Evolutionary conservation across 73 alveolate species (phyloP).

Genomic region (Durusdinium trenchii): DNA sequence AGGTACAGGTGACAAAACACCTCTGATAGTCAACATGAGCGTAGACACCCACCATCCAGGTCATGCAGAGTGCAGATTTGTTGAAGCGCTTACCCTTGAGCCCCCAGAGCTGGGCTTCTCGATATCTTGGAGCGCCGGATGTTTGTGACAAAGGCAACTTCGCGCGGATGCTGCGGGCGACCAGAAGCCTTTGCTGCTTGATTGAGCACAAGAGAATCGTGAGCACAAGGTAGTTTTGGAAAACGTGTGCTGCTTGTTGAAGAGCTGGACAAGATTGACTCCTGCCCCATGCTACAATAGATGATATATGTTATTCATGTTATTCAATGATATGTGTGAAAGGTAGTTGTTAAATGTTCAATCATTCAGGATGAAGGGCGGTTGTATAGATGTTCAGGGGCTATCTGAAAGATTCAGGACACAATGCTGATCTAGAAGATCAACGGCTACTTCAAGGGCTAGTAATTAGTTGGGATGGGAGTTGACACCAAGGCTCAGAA

Average conservation of each 20-base stretch:
- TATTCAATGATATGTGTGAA: background rate
- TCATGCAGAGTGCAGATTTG: constrained; percentile 32
- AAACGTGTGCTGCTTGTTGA: too few species aligned
- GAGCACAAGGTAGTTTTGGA: too few species aligned
- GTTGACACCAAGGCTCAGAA: background rate
- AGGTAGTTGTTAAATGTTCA: background rate
- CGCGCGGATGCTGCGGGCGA: constrained; percentile 48
- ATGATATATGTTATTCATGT: too few species aligned
- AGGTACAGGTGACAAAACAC: too few species aligned
- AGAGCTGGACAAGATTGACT: too few species aligned
- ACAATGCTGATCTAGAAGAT: background rate
- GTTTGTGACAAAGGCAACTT: constrained; percentile 94
- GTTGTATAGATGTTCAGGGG: background rate
- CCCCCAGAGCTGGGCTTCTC: constrained; percentile 33
- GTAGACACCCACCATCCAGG: too few species aligned
- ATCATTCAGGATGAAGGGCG: background rate
- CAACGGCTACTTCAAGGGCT: background rate
- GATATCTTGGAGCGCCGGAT: constrained; percentile 62
- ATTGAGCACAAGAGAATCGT: too few species aligned
- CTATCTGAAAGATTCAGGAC: background rate
- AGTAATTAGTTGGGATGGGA: background rate
- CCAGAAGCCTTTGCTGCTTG: constrained; percentile 15
- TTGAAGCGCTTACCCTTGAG: constrained; percentile 53
- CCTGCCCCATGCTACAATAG: too few species aligned
- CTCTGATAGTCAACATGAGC: too few species aligned